Conservation (phyloP, 768 basidiomycete genomes). For the Aureoboletus auriporus region DNA sequence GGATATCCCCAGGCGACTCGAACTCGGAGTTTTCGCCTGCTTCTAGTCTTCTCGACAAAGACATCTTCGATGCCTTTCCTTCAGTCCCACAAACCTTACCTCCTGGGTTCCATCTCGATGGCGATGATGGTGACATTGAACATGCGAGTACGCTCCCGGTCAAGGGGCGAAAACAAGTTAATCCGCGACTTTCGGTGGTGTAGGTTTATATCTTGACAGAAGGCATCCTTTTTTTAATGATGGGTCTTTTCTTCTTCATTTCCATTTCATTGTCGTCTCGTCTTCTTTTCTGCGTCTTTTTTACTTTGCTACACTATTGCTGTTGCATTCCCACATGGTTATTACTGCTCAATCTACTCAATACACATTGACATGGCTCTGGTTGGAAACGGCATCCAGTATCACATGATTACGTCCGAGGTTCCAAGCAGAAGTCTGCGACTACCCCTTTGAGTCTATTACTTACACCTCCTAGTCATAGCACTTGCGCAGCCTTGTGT, state of each 20-base stretch:
- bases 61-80: conserved; percentile 70
- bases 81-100: conserved; percentile 56
- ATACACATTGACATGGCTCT: conserved; percentile 18
- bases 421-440: too few relatives aligned
- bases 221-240: too few relatives aligned
- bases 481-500: background rate
- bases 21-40: conserved; percentile 38
- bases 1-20: conserved; percentile 43
- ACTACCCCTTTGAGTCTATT: too few relatives aligned
- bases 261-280: background rate
- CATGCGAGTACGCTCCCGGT: conserved; percentile 25
- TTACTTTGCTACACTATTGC: conserved; percentile 14
- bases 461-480: background rate
- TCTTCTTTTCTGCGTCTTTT: background rate
- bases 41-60: conserved; percentile 45
- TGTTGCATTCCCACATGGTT: conserved; percentile 20
- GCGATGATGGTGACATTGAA: conserved; percentile 8
- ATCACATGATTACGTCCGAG: too few relatives aligned
- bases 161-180: conserved; percentile 24
- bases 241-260: background rate
- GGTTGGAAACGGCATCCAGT: conserved; percentile 11
- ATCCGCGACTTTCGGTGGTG: conserved; percentile 22
- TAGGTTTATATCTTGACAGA: conserved; percentile 6
- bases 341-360: conserved; percentile 25
- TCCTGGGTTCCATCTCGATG: conserved; percentile 21